A percentile compares a stretch with the other conserved stretches of the same genome.
Conservation (phyloP, 2,329 filamentous ascomycete genomes). For the Arthroderma sp. region DNA sequence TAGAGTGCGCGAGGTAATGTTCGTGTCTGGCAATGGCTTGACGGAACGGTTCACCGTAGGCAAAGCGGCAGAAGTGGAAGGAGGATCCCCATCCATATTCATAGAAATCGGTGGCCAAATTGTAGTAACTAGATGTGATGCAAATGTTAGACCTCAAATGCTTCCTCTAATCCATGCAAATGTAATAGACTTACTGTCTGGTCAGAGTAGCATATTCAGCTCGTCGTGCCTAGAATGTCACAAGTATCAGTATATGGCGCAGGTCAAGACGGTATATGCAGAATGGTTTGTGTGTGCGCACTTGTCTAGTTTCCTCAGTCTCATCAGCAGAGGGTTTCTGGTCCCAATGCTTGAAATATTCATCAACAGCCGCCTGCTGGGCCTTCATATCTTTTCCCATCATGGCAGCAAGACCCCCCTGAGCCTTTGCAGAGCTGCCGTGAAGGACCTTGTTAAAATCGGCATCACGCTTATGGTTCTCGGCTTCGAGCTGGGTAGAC, state of each 20-base stretch:
- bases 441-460: conserved; percentile 85
- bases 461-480: conserved; percentile 76
- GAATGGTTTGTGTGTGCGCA: conserved; percentile 30
- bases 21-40: conserved; percentile 93
- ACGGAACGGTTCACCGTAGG: conserved; percentile 70
- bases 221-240: conserved; percentile 50
- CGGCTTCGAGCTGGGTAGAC: conserved; percentile 55
- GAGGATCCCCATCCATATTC: conserved; percentile 94
- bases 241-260: background rate
- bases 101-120: conserved; percentile 89
- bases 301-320: conserved; percentile 70
- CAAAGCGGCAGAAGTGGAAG: conserved; percentile 97
- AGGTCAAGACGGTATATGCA: background rate
- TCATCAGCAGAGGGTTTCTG: conserved; percentile 67
- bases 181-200: conserved; percentile 62
- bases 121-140: conserved; percentile 79
- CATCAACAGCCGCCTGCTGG: conserved; percentile 70
- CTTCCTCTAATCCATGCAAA: background rate
- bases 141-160: background rate
- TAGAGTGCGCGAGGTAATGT: conserved; percentile 88
- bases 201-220: conserved; percentile 89
- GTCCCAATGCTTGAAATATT: conserved; percentile 97
- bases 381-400: conserved; percentile 68
- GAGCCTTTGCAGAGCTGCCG: conserved; percentile 55
- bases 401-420: conserved; percentile 70